phyloP scores from a whole-genome alignment of 345 rosid genomes.

The Rhodamnia rubescens region DNA sequence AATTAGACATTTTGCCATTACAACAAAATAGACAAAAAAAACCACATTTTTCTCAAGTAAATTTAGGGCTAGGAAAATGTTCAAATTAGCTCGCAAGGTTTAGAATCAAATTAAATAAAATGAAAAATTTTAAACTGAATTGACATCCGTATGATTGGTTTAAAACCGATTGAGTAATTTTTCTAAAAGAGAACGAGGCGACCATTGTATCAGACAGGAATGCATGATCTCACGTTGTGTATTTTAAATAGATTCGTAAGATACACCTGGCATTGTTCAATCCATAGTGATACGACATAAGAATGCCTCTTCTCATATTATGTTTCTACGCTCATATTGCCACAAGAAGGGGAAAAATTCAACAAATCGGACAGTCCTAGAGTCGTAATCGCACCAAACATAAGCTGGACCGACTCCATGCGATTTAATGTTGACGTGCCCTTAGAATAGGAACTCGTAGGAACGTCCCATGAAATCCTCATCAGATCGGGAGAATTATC shows the following conservation, averaged over 20 bases:
- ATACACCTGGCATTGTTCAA: background rate
- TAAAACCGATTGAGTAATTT: background rate
- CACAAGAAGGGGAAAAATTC: background rate
- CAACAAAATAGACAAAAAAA: too few species aligned
- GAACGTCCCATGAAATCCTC: too few species aligned
- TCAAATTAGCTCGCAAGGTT: background rate
- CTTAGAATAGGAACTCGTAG: too few species aligned
- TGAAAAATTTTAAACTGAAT: fast-evolving
- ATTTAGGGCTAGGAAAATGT: background rate
- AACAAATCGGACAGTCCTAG: background rate
- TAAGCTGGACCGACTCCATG: background rate
- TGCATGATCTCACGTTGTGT: background rate
- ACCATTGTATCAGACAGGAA: background rate
- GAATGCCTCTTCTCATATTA: background rate
- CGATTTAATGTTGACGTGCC: too few species aligned
- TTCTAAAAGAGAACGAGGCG: background rate
- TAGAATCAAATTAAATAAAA: background rate
- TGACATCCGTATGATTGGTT: background rate
- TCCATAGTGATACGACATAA: background rate
- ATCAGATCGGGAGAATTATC: too few species aligned
- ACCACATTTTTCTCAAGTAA: background rate
- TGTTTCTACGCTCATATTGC: background rate
- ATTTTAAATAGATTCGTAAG: background rate
- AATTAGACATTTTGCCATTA: too few species aligned
- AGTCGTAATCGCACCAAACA: background rate